Evolutionary conservation across 2,329 filamentous ascomycete genomes (phyloP).

Genomic region (Neurospora crassa): DNA sequence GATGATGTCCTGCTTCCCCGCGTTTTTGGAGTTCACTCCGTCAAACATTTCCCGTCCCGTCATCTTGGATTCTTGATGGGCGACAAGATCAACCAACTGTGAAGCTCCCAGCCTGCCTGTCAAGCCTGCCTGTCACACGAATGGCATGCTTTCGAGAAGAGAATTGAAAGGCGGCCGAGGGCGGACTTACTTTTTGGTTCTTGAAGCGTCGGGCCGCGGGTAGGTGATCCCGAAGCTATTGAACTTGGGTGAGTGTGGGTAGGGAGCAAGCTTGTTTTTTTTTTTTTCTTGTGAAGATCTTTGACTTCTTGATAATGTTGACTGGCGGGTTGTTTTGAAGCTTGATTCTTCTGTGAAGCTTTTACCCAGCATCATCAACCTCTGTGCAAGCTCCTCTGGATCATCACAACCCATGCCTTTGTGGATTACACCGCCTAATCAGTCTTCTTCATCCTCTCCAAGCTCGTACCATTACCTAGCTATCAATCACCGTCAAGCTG

Average conservation of each 20-base stretch:
- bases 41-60: not conserved
- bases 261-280: not conserved
- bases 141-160: not conserved
- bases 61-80: not conserved
- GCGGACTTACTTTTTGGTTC: not conserved
- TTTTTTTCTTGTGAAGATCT: not conserved
- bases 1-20: not conserved
- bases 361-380: not conserved
- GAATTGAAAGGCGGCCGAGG: not conserved
- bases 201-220: not conserved
- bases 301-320: not conserved
- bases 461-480: not conserved
- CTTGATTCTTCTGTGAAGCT: not conserved
- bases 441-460: not conserved
- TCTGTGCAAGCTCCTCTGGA: not conserved
- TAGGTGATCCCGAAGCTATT: not conserved
- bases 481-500: not conserved
- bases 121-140: not conserved
- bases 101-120: not conserved
- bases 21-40: not conserved
- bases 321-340: not conserved
- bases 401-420: not conserved
- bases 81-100: not conserved
- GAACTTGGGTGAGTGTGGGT: not conserved
- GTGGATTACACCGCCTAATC: not conserved